Percentiles rank a stretch among this genome's conserved stretches.
phyloP scores from a whole-genome alignment of 73 alveolate genomes.

The Paramecium caudatum region DNA sequence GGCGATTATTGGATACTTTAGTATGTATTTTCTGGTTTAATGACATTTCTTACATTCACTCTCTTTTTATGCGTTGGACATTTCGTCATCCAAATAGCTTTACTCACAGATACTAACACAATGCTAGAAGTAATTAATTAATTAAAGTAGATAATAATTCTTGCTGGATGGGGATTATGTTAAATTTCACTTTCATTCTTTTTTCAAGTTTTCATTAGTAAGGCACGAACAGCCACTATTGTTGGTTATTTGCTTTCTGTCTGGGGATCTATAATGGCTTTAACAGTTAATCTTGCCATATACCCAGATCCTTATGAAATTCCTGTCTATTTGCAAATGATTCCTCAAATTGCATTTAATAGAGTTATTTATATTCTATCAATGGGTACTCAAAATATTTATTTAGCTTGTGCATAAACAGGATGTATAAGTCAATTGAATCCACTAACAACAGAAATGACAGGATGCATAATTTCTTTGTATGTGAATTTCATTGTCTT shows the following conservation, averaged over 20 bases:
- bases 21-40: slow-evolving; percentile 84
- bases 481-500: slow-evolving; percentile 85
- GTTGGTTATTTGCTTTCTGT: slow-evolving; percentile 95
- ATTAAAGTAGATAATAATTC: slow-evolving; percentile 75
- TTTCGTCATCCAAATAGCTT: slow-evolving; percentile 81
- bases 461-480: slow-evolving; percentile 83
- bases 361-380: slow-evolving; percentile 91
- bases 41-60: slow-evolving; percentile 86
- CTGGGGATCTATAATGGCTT: slow-evolving; percentile 87
- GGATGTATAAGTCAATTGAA: slow-evolving; percentile 84
- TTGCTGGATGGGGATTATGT: slow-evolving; percentile 96
- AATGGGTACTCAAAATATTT: not conserved
- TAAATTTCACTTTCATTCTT: slow-evolving; percentile 97
- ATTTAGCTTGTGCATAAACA: slow-evolving; percentile 89
- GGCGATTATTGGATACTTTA: slow-evolving; percentile 93
- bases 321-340: slow-evolving; percentile 86
- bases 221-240: slow-evolving; percentile 94
- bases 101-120: slow-evolving; percentile 88
- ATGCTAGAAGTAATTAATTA: slow-evolving; percentile 68
- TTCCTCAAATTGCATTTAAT: slow-evolving; percentile 89
- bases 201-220: slow-evolving; percentile 90
- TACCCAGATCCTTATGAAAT: slow-evolving; percentile 91
- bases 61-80: slow-evolving; percentile 86
- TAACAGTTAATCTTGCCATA: slow-evolving; percentile 85
- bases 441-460: slow-evolving; percentile 85